phyloP scores from a whole-genome alignment of 257 asterid genomes.

The Solanum neorickii region DNA sequence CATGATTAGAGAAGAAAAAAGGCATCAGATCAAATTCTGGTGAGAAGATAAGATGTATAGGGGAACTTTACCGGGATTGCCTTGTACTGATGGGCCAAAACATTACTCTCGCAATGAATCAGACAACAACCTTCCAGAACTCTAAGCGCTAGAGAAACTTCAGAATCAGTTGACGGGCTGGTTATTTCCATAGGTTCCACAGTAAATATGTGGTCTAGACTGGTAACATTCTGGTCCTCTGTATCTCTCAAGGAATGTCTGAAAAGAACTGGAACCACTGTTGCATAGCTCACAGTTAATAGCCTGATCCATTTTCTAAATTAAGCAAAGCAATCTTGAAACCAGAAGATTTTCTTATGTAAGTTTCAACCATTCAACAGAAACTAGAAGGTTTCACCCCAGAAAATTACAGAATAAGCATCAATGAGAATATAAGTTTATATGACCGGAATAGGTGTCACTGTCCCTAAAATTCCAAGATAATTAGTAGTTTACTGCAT shows the following conservation, averaged over 20 bases:
- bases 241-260: constrained; percentile 63
- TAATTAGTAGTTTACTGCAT: neutral
- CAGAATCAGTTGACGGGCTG: constrained; percentile 83
- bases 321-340: neutral
- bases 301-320: neutral
- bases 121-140: constrained; percentile 96
- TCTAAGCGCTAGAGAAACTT: constrained; percentile 84
- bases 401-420: neutral
- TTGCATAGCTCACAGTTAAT: neutral
- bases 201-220: constrained; percentile 66
- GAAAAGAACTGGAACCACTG: constrained; percentile 87
- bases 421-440: neutral
- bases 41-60: neutral
- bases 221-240: constrained; percentile 57
- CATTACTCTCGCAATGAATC: constrained; percentile 64
- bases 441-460: neutral
- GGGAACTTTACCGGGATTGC: constrained; percentile 47
- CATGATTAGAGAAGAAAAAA: neutral
- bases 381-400: neutral
- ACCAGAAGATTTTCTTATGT: neutral
- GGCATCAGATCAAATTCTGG: neutral
- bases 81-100: constrained; percentile 71
- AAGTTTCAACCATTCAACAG: neutral
- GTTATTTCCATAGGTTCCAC: constrained; percentile 66
- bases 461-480: neutral